These are phyloP conservation scores for Cyclaneusma minus DNA, from an alignment of 2,329 filamentous ascomycete species.

Conservation along the genomic window DNA sequence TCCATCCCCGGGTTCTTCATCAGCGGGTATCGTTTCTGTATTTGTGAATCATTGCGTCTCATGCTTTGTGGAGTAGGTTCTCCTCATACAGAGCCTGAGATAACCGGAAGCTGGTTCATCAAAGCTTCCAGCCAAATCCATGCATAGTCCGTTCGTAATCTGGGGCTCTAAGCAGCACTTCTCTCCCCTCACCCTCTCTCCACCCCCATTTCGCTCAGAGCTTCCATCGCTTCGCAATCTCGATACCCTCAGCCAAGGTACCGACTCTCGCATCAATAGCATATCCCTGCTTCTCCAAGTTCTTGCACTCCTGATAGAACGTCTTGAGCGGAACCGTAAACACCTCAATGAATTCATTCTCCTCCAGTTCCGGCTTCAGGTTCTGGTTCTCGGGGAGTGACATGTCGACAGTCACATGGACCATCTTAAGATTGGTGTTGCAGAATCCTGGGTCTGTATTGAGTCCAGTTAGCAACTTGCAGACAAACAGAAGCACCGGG, in stretches of 20 bases:
- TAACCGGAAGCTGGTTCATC: too few relatives aligned
- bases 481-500: background rate
- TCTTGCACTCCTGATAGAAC: conserved; percentile 28
- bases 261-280: conserved; percentile 24
- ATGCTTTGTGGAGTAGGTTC: too few relatives aligned
- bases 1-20: too few relatives aligned
- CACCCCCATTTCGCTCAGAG: too few relatives aligned
- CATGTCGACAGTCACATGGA: conserved; percentile 32
- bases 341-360: conserved; percentile 36
- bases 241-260: conserved; percentile 22
- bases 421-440: conserved; percentile 46
- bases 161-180: too few relatives aligned
- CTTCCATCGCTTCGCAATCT: conserved; percentile 21
- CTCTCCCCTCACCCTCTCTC: too few relatives aligned
- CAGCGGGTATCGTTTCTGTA: too few relatives aligned
- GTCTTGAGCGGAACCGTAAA: conserved; percentile 29
- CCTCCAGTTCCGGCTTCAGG: conserved; percentile 29
- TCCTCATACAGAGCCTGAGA: too few relatives aligned
- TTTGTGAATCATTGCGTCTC: too few relatives aligned
- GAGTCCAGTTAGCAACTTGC: background rate
- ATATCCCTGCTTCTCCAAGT: conserved; percentile 24
- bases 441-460: conserved; percentile 44
- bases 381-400: conserved; percentile 21
- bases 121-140: too few relatives aligned
- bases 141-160: too few relatives aligned